Evolutionary conservation across 2,329 filamentous ascomycete species (phyloP), one percentile per base, ranked within the genome.

Genomic region (Domatiomyces globalis): DNA sequence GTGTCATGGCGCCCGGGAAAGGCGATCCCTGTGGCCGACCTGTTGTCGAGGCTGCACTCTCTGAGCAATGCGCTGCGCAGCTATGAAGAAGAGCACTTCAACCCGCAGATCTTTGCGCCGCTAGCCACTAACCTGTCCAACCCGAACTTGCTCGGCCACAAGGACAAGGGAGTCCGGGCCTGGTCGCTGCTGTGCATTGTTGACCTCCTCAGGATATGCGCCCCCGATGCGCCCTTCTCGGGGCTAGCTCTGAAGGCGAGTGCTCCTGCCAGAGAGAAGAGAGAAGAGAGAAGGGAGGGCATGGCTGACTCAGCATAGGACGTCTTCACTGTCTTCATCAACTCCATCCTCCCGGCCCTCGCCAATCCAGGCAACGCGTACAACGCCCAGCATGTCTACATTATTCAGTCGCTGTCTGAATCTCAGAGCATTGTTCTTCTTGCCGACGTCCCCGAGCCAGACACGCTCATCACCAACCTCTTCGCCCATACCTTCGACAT

Each of bases 401-500:
- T 95, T 56, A 75, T 98, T 54, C 80, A 82, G 55, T 95, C 89
- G 17, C 77, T 98, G 27, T 83, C 87, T 51, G 87, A 94, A 60
- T 85, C 95, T 60, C 95, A 96, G 74, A 95, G 88, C 69, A 87
- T 98, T 43, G 79, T 96, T 7, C 79, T 98, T 43, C 78, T 98
- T 59, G 85, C 86, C 55, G 92, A 98, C 61, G 79, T 96, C 42
- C 83, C 88, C 22, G 83, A 85, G 51, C 79, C 86, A 49, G 87
- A 95, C 52, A 78, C 80, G 27, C 77, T 96, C 45, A 80, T 94
- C 22, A 72, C 87, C 7, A 79, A 84, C 46, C 77, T 98, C 3
- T 98, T 96, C 68, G 85, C 83, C 22, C 81, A 79, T 48, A 88
- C 90, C 61, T 98, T 98, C 67, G 94, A 98, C 66, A 87, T 92